These are phyloP conservation scores for Cicer pinnatifidum DNA, from an alignment of 306 rosid genomes.

Conservation along the genomic window DNA sequence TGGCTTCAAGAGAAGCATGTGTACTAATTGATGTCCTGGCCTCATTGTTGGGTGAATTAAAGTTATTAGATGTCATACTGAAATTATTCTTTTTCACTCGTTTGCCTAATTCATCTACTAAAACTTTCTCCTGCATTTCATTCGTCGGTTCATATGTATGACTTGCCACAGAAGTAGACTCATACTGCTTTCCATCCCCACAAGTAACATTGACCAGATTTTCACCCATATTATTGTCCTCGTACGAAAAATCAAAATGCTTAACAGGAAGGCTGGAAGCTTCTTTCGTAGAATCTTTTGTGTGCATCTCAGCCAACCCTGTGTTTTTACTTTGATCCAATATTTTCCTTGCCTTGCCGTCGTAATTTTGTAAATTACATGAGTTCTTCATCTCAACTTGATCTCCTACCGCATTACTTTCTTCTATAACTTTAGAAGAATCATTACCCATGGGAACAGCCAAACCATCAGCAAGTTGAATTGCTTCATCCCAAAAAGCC, in stretches of 20 bases:
- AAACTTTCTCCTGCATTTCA: conserved; percentile 48
- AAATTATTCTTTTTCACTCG: conserved; percentile 47
- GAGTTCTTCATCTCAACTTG: conserved; percentile 55
- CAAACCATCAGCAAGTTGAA: conserved; percentile 86
- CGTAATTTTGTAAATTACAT: conserved; percentile 54
- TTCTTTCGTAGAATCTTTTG: conserved; percentile 56
- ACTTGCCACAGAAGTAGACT: conserved; percentile 48
- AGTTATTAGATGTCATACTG: conserved; percentile 44
- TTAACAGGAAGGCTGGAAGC: conserved; percentile 74
- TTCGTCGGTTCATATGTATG: conserved; percentile 48
- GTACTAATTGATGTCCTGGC: conserved; percentile 44
- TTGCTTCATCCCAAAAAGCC: conserved; percentile 94
- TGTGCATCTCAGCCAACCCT: conserved; percentile 52
- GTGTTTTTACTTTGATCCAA: conserved; percentile 52
- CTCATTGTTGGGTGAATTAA: conserved; percentile 51
- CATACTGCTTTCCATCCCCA: conserved; percentile 48
- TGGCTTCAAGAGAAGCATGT: conserved; percentile 53
- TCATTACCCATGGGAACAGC: conserved; percentile 53
- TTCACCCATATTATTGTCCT: conserved; percentile 64
- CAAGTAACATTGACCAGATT: conserved; percentile 42
- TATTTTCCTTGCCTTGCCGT: conserved; percentile 57
- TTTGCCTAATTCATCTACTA: conserved; percentile 45
- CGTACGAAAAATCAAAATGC: conserved; percentile 87
- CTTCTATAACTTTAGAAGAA: conserved; percentile 53
- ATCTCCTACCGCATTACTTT: conserved; percentile 46